Base-by-base conservation (phyloP, 2,329 filamentous ascomycete species). In the Calonectria henricotiae region DNA sequence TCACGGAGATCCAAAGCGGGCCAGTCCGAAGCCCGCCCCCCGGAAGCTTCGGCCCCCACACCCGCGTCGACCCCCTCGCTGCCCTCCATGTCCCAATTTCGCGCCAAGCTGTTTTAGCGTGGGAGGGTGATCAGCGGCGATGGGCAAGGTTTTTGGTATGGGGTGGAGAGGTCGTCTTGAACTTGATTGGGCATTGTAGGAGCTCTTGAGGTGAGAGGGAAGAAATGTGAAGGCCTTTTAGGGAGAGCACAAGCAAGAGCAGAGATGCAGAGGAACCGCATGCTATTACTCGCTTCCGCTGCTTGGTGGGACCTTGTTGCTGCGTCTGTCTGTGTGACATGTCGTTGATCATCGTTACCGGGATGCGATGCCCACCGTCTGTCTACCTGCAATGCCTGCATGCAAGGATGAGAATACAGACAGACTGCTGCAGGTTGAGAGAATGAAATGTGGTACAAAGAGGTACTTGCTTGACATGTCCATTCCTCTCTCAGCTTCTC, bases 1-100 rank as follows among this genome's bases (percentile, higher is more conserved):
- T 62, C 68, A 55, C 60, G 69, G 67, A 67, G 60, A 65, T 71
- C 66, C 62, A 62, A 55, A 58, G 43, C 73, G 73, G 71, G 71
- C 64, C 71, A 69, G 65, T 65, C 69, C 67, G 63, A 71, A 23
- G 55, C 62, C 39, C 63, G 46, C 39, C 39, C 39, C 62, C 46
- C 27, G 63, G 65, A 39, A 65, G 51, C 37, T 68, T 41, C 61
- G 64, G 46, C 13, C 58, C 68, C 62, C 63, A 63, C 58, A 69
- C n/a, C 44, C 46, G 51, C 49, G 3, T 17, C 9, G 15, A 60
- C 49, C 47, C 47, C 9, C 39, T 44, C 55, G n/a, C 37, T 25
- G n/a, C 30, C 61, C 47, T 46, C 62, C 61, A 65, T 61, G 43
- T 62, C 27, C 35, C 25, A 30, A 35, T 41, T 37, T 60, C 61